Base-by-base conservation (phyloP, 352 stramenopile genomes). In the Globisporangium middletonii region DNA sequence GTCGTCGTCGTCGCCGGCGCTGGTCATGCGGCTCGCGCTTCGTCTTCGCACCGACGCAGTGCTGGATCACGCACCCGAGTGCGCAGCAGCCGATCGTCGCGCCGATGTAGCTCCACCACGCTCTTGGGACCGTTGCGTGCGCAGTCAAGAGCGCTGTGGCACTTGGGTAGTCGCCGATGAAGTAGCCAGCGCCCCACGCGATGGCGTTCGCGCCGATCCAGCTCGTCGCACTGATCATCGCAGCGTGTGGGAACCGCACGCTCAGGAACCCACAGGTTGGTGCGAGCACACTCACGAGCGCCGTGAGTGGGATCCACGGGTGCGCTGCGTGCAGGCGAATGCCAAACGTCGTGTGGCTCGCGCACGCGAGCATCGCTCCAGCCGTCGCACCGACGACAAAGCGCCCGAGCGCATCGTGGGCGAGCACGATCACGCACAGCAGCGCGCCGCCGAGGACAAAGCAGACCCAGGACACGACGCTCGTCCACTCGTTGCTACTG, bases 401-500 rank as follows among this genome's bases (percentile, higher is more conserved):
- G 19, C 48, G 61, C 16, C 53, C 68, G 19, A 63, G 41, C 6
- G 19, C 33, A 50, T 46, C 57, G 38, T 53, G 62, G 37, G 55
- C 63, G 44, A 76, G 57, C 33, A 69, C 63, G 27, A 73, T 9
- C 13, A 68, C 12, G 9, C 59, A 68, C 45, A 66, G 65, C 23
- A 75, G 46, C 9, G 62, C 53, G 23, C 72, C 72, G 13, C 67
- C 60, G 8, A 80, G 47, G 37, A 74, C 60, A 56, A 83, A 83
- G n/a, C 56, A 64, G 2, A 50, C 64, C 73, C 73, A 83, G 30
- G 72, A 75, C 18, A 58, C 60, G 1, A 64, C 61, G 18, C 61
- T 60, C 23, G 66, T 47, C 64, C 65, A 82, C 19, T 62, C 26
- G 16, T 28, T 18, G 2, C 11, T 35, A 35, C 30, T 23, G 27